A percentile compares a stretch with the other conserved stretches of the same genome.
Evolutionary conservation across 169 alveolate species (phyloP).

Genomic region (Eimeria falciformis): DNA sequence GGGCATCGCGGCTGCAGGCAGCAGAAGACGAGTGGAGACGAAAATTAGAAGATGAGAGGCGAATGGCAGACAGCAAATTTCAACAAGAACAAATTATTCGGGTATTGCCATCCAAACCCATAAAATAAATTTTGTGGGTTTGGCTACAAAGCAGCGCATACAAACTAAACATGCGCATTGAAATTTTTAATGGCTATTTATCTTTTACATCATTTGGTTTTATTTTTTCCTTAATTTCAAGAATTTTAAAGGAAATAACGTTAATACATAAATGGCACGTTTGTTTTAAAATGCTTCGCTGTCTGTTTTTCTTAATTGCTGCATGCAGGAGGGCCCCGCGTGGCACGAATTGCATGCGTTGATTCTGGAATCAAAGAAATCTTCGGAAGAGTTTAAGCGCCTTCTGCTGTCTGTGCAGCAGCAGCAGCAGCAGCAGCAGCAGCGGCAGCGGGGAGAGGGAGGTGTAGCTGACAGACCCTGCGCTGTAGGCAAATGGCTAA

Average conservation of each 20-base stretch:
- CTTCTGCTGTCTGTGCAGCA: constrained; percentile 34
- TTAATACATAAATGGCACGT: too few species aligned
- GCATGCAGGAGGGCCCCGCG: constrained; percentile 44
- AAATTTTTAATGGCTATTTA: too few species aligned
- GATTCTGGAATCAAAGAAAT: constrained; percentile 4
- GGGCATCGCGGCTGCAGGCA: constrained; percentile 36
- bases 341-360: constrained; percentile 33
- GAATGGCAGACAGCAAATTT: constrained; percentile 21
- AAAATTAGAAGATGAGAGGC: constrained; percentile 16
- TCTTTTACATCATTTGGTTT: too few species aligned
- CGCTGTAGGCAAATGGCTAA: too few species aligned
- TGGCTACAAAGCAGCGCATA: too few species aligned
- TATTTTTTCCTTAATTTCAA: too few species aligned
- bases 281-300: too few species aligned
- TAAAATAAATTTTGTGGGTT: too few species aligned
- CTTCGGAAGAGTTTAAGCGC: constrained; percentile 26
- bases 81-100: constrained; percentile 25
- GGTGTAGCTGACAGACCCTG: not conserved
- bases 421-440: constrained; percentile 40
- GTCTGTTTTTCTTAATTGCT: too few species aligned
- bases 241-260: too few species aligned
- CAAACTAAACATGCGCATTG: too few species aligned
- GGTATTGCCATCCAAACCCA: too few species aligned
- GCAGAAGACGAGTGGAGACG: constrained; percentile 40
- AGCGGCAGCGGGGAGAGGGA: constrained; percentile 18